Percentiles rank a stretch among this genome's conserved stretches.
Evolutionary conservation across 139 green algal species (phyloP).

Genomic region (Coelastrella sp.): DNA sequence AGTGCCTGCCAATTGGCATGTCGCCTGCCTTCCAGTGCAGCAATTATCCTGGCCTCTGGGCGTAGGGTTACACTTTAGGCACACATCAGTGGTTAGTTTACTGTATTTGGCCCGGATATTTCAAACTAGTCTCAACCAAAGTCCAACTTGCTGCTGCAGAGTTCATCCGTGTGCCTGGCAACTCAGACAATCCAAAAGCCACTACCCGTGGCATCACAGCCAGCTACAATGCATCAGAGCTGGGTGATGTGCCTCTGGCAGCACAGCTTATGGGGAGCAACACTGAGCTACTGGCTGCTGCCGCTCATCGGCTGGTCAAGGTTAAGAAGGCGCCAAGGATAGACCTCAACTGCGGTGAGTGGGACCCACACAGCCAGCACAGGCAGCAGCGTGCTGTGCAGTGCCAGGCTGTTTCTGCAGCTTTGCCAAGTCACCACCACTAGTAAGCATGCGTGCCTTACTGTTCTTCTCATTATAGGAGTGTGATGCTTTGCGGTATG

Average conservation of each 20-base stretch:
- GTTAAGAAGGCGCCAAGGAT: conserved; percentile 66
- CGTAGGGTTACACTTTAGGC: no score
- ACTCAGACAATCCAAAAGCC: conserved; percentile 41
- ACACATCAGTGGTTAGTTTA: no score
- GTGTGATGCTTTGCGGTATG: no score
- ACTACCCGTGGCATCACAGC: conserved; percentile 52
- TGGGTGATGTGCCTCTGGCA: conserved; percentile 60
- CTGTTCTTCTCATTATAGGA: no score
- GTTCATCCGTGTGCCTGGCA: conserved; percentile 74
- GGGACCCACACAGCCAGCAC: background rate
- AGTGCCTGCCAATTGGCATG: no score
- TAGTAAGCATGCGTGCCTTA: background rate
- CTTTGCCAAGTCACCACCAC: background rate
- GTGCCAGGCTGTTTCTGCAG: no score
- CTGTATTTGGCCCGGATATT: no score
- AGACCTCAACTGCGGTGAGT: conserved; percentile 83
- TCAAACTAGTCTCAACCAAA: no score
- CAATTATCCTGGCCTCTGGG: no score
- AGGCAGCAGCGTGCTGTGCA: background rate
- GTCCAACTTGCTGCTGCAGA: conserved; percentile 49
- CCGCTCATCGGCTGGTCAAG: conserved; percentile 58
- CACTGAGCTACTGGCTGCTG: conserved; percentile 58
- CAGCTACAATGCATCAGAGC: conserved; percentile 65
- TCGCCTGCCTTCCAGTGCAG: no score
- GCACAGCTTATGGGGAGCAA: conserved; percentile 77